Base-by-base conservation (phyloP, 2,329 filamentous ascomycete species). In the Ceratocystis cubensis region DNA sequence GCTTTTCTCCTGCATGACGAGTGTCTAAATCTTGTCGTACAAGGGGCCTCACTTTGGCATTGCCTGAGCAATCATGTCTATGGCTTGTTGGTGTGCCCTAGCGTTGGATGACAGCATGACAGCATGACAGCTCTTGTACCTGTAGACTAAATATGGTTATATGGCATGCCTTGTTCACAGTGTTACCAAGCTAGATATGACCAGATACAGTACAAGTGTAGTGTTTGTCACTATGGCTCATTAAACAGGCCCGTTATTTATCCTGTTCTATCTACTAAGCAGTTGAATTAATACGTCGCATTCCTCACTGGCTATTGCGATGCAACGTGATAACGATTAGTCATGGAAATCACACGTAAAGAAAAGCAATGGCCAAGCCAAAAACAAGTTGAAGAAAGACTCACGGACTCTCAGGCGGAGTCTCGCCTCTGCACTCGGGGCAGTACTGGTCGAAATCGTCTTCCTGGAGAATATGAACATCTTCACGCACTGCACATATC, bases 351-450 rank as follows among this genome's bases (percentile, higher is more conserved):
- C 48, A 53, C 4, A 22, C 1, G n/a, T 17, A 30, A 41, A 64
- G 41, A 61, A 22, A 45, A 61, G 25, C 15, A 46, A 64, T 22
- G 15, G 17, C 15, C 7, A 64, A 53, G 25, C 13, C 25, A 33
- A 45, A 7, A 15, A 13, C 17, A 28, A 33, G 13, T 41, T 41
- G 37, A 41, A 41, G 37, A 41, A 41, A 41, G 37, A 25, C 33
- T 68, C 33, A 68, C 56, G 65, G 65, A 56, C 65, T 68, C 61
- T 68, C 67, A 13, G 67, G 67, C 20, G 67, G 67, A 44, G 67
- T 68, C 45, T 68, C 67, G n/a, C 67, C 67, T 33, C 41, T 46
- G 45, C 65, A 68, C 61, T 68, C 50, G 28, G 65, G 50, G 53
- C 67, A 68, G 44, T 65, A 53, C 56, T 66, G 48, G 25, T 44